Evolutionary conservation across 805 yeast genomes (phyloP).

Genomic region (Debaryomyces maramus): DNA sequence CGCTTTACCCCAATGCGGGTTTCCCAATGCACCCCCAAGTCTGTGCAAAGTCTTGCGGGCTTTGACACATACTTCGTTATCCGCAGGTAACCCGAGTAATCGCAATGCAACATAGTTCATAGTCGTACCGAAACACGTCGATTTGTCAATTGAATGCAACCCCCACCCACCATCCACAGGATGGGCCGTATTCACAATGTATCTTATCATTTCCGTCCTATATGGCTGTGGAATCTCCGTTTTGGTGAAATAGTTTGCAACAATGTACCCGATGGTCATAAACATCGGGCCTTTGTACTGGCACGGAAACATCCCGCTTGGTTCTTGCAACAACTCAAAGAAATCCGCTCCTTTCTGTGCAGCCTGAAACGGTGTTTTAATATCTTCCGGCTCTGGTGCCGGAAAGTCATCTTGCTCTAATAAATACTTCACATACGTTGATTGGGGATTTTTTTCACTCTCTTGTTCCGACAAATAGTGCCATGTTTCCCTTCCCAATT

Average conservation of each 20-base stretch:
- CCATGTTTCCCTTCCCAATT: constrained; percentile 83
- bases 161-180: constrained; percentile 99
- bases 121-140: constrained; percentile 93
- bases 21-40: constrained; percentile 86
- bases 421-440: constrained; percentile 56
- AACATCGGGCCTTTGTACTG: constrained; percentile 99
- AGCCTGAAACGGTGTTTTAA: constrained; percentile 53
- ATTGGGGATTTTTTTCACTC: constrained; percentile 46
- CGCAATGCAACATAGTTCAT: constrained; percentile 83
- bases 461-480: constrained; percentile 52
- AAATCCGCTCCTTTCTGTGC: constrained; percentile 75
- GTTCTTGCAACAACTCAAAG: constrained; percentile 68
- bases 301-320: constrained; percentile 84
- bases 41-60: constrained; percentile 70
- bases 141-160: constrained; percentile 84
- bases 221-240: constrained; percentile 67
- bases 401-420: constrained; percentile 41
- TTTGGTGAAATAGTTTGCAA: constrained; percentile 67
- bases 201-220: constrained; percentile 72
- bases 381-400: constrained; percentile 40
- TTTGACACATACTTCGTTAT: constrained; percentile 73
- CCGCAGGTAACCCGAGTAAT: constrained; percentile 68
- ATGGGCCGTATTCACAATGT: constrained; percentile 86
- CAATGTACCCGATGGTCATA: constrained; percentile 87
- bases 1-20: constrained; percentile 97